Percentiles rank a stretch among this genome's conserved stretches.
Evolutionary conservation across 176 grass and related monocot species (phyloP).

Genomic region (Areca catechu): DNA sequence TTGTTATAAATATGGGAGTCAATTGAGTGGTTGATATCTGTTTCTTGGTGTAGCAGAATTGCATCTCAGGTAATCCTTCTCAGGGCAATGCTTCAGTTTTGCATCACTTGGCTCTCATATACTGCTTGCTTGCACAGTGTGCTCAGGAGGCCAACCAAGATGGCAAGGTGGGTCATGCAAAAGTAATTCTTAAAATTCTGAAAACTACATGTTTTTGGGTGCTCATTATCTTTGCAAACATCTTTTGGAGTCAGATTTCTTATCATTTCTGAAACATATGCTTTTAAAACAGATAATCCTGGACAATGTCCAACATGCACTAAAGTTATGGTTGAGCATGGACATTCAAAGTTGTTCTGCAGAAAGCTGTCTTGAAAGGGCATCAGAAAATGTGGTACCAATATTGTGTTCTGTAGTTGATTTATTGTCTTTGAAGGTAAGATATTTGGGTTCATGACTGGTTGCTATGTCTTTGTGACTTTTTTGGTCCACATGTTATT

Average conservation of each 20-base stretch:
- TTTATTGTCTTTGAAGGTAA: constrained; percentile 72
- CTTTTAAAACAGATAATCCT: constrained; percentile 47
- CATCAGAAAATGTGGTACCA: constrained; percentile 33
- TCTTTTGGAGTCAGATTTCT: background rate
- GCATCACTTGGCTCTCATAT: constrained; percentile 58
- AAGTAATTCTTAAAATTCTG: background rate
- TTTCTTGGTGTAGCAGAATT: background rate
- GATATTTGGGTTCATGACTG: background rate
- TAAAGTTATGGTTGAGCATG: constrained; percentile 42
- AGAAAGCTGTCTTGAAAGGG: constrained; percentile 21
- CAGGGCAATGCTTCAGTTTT: constrained; percentile 7
- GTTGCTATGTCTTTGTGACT: background rate
- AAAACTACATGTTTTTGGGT: background rate
- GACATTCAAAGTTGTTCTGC: constrained; percentile 23
- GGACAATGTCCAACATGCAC: constrained; percentile 29
- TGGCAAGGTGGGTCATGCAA: constrained; percentile 33
- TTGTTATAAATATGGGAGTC: no score
- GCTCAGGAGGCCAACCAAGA: constrained; percentile 59
- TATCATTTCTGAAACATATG: constrained; percentile 1
- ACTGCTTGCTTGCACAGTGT: constrained; percentile 74
- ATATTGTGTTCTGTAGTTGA: constrained; percentile 78
- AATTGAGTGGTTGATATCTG: constrained; percentile 9
- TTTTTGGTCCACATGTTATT: no score
- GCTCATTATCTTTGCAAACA: background rate
- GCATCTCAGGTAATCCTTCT: constrained; percentile 21